Percentiles rank a stretch among this genome's conserved stretches.
These are phyloP conservation scores for Mesembryanthemum crystallinum DNA, from an alignment of 148 eudicot species.

Conservation along the genomic window DNA sequence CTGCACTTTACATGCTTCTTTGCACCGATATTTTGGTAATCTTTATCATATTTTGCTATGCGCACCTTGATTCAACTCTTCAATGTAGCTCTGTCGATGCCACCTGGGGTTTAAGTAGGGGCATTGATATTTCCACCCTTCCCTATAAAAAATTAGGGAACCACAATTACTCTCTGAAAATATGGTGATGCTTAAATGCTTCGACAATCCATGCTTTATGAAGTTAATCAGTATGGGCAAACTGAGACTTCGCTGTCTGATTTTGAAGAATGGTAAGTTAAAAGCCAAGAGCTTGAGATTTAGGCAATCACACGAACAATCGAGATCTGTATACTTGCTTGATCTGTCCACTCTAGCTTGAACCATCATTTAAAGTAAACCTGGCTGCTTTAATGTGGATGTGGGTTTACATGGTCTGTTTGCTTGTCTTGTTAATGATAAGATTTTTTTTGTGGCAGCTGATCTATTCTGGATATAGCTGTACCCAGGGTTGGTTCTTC, in stretches of 20 bases:
- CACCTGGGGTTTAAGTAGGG: too few species aligned
- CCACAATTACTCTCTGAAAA: not conserved
- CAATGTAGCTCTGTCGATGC: too few species aligned
- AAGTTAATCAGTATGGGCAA: not conserved
- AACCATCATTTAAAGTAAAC: not conserved
- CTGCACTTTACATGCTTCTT: not conserved
- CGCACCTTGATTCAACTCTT: too few species aligned
- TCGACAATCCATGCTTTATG: not conserved
- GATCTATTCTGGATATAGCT: slow-evolving; percentile 86
- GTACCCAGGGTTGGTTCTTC: slow-evolving; percentile 91
- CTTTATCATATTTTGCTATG: too few species aligned
- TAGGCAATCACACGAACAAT: not conserved
- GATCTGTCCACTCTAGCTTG: not conserved
- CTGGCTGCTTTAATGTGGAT: not conserved
- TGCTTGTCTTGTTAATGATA: not conserved
- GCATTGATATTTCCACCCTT: not conserved
- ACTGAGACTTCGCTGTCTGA: not conserved
- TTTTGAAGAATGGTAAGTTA: not conserved
- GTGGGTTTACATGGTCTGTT: not conserved
- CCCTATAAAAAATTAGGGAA: not conserved
- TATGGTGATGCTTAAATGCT: not conserved
- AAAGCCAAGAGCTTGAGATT: not conserved
- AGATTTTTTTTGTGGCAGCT: slow-evolving; percentile 38
- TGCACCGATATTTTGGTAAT: not conserved
- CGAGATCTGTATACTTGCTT: not conserved